Percentiles rank a stretch among this genome's conserved stretches.
These are phyloP conservation scores for Cryptomeria japonica DNA, from an alignment of 75 land plant genomes.

Conservation along the genomic window DNA sequence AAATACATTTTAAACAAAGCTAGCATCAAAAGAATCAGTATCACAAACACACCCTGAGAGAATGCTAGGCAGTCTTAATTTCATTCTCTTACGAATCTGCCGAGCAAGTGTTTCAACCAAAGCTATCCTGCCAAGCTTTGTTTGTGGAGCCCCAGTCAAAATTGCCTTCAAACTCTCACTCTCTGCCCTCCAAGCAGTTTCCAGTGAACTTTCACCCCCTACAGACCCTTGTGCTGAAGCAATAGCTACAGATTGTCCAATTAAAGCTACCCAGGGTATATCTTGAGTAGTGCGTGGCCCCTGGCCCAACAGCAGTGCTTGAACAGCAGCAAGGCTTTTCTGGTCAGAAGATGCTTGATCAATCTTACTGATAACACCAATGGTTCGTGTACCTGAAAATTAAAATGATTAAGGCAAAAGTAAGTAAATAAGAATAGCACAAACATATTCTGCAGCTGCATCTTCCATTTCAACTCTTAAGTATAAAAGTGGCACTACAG, in stretches of 20 bases:
- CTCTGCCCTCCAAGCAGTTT: constrained; percentile 99
- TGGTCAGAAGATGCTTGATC: constrained; percentile 94
- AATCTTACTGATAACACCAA: constrained; percentile 97
- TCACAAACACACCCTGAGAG: constrained; percentile 69
- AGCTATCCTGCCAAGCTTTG: constrained; percentile 91
- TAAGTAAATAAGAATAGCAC: not conserved
- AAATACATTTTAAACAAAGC: not conserved
- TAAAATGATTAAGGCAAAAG: not conserved
- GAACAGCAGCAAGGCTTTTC: constrained; percentile 87
- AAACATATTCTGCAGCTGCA: not conserved
- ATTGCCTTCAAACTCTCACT: constrained; percentile 87
- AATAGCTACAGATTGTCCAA: constrained; percentile 98
- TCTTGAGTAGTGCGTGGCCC: constrained; percentile 84
- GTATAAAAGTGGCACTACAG: not conserved
- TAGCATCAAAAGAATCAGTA: not conserved
- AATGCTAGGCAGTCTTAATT: constrained; percentile 84
- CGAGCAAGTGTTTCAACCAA: constrained; percentile 85
- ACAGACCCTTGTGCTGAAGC: constrained; percentile 85
- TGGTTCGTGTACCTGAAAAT: constrained; percentile 75
- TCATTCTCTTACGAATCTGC: constrained; percentile 93
- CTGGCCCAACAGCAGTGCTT: constrained; percentile 83
- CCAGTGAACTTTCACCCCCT: constrained; percentile 85
- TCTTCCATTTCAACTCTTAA: not conserved
- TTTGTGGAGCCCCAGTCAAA: constrained; percentile 74
- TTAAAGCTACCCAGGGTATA: constrained; percentile 96